A percentile compares a stretch with the other conserved stretches of the same genome.
Evolutionary conservation across 2,329 filamentous ascomycete species (phyloP).

Genomic region (Epichloe gansuensis): DNA sequence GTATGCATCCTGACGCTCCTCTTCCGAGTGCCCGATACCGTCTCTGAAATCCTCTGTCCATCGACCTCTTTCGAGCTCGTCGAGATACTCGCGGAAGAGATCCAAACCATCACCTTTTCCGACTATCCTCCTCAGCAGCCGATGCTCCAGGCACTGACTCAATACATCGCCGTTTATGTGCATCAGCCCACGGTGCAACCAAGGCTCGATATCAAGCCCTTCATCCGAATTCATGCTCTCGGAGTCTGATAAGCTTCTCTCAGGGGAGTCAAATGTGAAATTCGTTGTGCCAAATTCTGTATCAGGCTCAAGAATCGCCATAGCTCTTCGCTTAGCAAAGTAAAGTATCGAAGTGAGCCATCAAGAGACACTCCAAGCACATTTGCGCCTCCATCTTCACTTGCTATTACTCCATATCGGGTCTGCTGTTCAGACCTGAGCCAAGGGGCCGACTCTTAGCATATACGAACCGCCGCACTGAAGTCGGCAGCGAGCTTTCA

Average conservation of each 20-base stretch:
- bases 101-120: slow-evolving; percentile 19
- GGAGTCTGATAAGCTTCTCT: neutral
- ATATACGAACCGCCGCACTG: slow-evolving; percentile 43
- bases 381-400: slow-evolving; percentile 33
- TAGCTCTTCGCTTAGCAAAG: slow-evolving; percentile 46
- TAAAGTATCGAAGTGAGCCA: slow-evolving; percentile 59
- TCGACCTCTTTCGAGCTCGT: slow-evolving; percentile 33
- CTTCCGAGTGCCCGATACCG: slow-evolving; percentile 8
- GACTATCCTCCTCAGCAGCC: slow-evolving; percentile 32
- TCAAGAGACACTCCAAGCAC: slow-evolving; percentile 56
- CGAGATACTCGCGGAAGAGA: slow-evolving; percentile 37
- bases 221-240: slow-evolving; percentile 13
- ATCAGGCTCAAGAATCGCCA: slow-evolving; percentile 62
- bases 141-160: slow-evolving; percentile 36
- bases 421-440: slow-evolving; percentile 18
- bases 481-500: slow-evolving; percentile 41
- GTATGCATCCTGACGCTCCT: slow-evolving; percentile 21
- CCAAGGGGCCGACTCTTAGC: slow-evolving; percentile 44
- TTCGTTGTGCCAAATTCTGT: slow-evolving; percentile 51
- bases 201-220: slow-evolving; percentile 22
- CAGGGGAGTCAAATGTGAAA: slow-evolving; percentile 32
- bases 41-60: slow-evolving; percentile 24
- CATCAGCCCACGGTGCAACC: slow-evolving; percentile 34
- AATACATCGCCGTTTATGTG: slow-evolving; percentile 60
- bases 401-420: slow-evolving; percentile 31